Percentiles rank a stretch among this genome's conserved stretches.
phyloP scores from a whole-genome alignment of 2,329 filamentous ascomycete genomes.

The Ophiostoma triangulosporum region DNA sequence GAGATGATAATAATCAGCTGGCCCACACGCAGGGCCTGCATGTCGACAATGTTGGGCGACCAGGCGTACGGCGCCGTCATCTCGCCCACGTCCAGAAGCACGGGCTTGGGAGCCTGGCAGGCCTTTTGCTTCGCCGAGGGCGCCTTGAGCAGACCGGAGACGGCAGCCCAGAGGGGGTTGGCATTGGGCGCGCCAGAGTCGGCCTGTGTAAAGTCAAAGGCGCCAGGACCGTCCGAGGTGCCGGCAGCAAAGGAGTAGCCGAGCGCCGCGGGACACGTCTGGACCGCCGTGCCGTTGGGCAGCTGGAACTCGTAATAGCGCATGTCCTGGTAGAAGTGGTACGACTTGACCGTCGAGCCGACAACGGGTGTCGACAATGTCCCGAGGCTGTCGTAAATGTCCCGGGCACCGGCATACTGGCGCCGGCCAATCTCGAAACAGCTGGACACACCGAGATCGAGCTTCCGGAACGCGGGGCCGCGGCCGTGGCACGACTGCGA shows the following conservation, averaged over 20 bases:
- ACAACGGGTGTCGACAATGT: slow-evolving; percentile 34
- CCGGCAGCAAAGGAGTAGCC: slow-evolving; percentile 90
- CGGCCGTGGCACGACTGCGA: slow-evolving; percentile 60
- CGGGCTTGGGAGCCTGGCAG: slow-evolving; percentile 71
- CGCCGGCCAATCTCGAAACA: slow-evolving; percentile 64
- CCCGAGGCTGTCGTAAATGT: slow-evolving; percentile 35
- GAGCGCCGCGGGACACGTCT: slow-evolving; percentile 74
- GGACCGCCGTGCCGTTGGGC: slow-evolving; percentile 53
- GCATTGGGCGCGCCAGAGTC: slow-evolving; percentile 53
- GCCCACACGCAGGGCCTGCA: slow-evolving; percentile 71
- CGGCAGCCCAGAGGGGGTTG: slow-evolving; percentile 66
- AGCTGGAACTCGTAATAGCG: slow-evolving; percentile 60
- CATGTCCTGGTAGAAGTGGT: slow-evolving; percentile 80
- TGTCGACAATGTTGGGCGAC: slow-evolving; percentile 79
- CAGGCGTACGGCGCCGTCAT: slow-evolving; percentile 64
- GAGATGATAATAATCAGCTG: slow-evolving; percentile 76
- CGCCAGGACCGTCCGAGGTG: slow-evolving; percentile 80
- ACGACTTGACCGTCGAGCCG: slow-evolving; percentile 58
- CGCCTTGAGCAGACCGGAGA: slow-evolving; percentile 54
- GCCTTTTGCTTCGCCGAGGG: slow-evolving; percentile 54
- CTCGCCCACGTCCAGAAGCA: slow-evolving; percentile 77
- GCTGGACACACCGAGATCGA: slow-evolving; percentile 59
- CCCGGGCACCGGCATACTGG: slow-evolving; percentile 49
- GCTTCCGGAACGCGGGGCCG: slow-evolving; percentile 52
- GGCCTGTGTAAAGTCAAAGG: slow-evolving; percentile 84